A percentile compares a stretch with the other conserved stretches of the same genome.
Conservation (phyloP, 208 protist genomes). For the Wallacemonas sp. region DNA sequence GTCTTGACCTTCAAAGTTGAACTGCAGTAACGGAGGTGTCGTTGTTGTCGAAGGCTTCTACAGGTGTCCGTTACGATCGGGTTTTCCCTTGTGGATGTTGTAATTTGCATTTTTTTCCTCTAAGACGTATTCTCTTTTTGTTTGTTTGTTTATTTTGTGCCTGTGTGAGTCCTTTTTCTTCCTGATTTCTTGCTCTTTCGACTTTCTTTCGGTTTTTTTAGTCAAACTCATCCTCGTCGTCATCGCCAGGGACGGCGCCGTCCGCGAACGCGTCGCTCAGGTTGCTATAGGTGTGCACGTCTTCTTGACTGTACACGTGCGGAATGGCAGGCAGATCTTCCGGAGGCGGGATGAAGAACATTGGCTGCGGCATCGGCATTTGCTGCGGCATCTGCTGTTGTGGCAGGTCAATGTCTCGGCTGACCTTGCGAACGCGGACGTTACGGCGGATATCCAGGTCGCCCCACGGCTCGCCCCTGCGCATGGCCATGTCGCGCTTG, state of each 20-base stretch:
- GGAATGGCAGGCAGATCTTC: slow-evolving; percentile 33
- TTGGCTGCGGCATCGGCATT: slow-evolving; percentile 13
- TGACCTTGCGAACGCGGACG: neutral
- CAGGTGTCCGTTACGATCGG: too few relatives aligned
- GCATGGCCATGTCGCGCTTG: slow-evolving; percentile 60
- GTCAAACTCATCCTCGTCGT: slow-evolving; percentile 26
- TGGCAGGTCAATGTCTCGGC: neutral
- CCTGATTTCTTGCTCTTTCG: neutral
- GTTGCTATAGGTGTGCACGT: slow-evolving; percentile 55
- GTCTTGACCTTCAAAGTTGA: too few relatives aligned
- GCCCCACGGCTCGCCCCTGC: slow-evolving; percentile 57
- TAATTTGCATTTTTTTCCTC: too few relatives aligned
- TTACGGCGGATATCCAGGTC: slow-evolving; percentile 42
- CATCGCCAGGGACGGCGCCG: slow-evolving; percentile 9
- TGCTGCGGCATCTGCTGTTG: slow-evolving; percentile 12
- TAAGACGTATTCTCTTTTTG: too few relatives aligned
- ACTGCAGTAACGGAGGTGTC: too few relatives aligned
- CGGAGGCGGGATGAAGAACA: slow-evolving; percentile 16
- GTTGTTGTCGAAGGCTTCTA: too few relatives aligned
- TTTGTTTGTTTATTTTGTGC: too few relatives aligned
- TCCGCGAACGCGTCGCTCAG: slow-evolving; percentile 46
- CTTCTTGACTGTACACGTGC: slow-evolving; percentile 42
- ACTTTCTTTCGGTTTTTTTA: neutral
- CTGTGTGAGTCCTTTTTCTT: too few relatives aligned
- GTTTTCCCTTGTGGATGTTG: too few relatives aligned